A percentile compares a stretch with the other conserved stretches of the same genome.
Conservation (phyloP, 441 rosid species). For the Gossypium schwendimanii region DNA sequence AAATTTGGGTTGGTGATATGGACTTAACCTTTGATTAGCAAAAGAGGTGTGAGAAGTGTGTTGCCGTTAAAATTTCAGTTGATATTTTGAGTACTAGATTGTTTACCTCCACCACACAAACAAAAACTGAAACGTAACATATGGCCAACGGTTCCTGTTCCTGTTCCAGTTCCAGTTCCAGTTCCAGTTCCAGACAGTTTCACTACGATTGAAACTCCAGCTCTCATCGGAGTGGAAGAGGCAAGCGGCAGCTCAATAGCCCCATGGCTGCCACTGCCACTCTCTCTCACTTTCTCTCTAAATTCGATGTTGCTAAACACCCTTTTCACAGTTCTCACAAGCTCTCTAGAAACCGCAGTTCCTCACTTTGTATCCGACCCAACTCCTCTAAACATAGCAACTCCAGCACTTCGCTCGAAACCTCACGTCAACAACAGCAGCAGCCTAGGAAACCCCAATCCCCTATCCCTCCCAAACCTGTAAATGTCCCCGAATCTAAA, state of each 20-base stretch:
- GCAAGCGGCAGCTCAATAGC: not conserved
- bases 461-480: conserved; percentile 1
- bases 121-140: not conserved
- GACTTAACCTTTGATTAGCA: not conserved
- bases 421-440: conserved; percentile 17
- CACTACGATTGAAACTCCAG: conserved; percentile 3
- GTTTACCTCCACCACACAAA: not conserved
- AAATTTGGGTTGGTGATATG: too few species aligned
- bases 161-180: too few species aligned
- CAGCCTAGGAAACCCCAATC: conserved; percentile 6
- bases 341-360: conserved; percentile 12
- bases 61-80: not conserved
- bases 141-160: conserved; percentile 14
- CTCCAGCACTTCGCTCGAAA: conserved; percentile 21
- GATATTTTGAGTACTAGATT: not conserved
- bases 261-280: conserved; percentile 22
- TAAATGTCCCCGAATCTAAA: conserved; percentile 18
- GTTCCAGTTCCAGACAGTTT: not conserved
- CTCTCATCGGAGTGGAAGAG: not conserved
- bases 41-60: not conserved
- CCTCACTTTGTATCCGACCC: conserved; percentile 17
- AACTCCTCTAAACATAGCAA: conserved; percentile 29
- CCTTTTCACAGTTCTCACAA: conserved; percentile 7
- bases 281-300: conserved; percentile 19
- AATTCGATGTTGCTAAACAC: conserved; percentile 10